Evolutionary conservation across 768 basidiomycete species (phyloP).

Genomic region (Pleurotus platypus): DNA sequence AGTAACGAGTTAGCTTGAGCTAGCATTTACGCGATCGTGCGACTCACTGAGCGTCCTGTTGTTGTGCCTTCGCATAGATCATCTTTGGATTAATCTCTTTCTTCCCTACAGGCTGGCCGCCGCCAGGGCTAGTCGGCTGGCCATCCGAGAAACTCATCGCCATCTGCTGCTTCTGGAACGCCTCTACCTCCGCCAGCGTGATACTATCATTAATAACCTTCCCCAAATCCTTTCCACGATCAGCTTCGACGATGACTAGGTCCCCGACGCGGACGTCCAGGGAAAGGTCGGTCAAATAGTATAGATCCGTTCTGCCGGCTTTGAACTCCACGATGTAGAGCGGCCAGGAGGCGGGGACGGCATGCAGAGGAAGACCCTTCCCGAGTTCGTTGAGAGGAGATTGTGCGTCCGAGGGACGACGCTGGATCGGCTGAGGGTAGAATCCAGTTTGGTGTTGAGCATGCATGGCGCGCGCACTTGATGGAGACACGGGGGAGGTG

Average conservation of each 20-base stretch:
- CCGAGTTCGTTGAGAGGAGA: constrained; percentile 62
- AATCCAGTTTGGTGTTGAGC: constrained; percentile 41
- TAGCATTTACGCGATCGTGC: neutral
- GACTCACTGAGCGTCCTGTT: constrained; percentile 73
- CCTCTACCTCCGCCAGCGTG: constrained; percentile 85
- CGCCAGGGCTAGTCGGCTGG: constrained; percentile 28
- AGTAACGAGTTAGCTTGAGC: neutral
- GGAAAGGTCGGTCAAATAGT: constrained; percentile 75
- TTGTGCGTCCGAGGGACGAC: constrained; percentile 37
- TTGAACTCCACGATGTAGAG: constrained; percentile 98
- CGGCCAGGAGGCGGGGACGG: constrained; percentile 82
- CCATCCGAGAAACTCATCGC: constrained; percentile 35
- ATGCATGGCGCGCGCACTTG: constrained; percentile 31
- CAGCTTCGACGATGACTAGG: constrained; percentile 94
- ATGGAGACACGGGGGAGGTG: constrained; percentile 59
- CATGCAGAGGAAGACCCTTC: constrained; percentile 81
- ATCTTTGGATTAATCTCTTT: constrained; percentile 97
- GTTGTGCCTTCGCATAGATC: constrained; percentile 86
- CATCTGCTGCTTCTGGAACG: constrained; percentile 80
- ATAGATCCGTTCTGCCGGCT: constrained; percentile 92
- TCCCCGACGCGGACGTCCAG: constrained; percentile 76
- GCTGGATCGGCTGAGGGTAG: constrained; percentile 33
- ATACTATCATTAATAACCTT: constrained; percentile 90
- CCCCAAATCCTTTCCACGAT: constrained; percentile 90
- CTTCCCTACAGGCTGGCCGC: constrained; percentile 40